Conservation (phyloP, 2,329 filamentous ascomycete genomes). For the Paramyrothecium sp. region DNA sequence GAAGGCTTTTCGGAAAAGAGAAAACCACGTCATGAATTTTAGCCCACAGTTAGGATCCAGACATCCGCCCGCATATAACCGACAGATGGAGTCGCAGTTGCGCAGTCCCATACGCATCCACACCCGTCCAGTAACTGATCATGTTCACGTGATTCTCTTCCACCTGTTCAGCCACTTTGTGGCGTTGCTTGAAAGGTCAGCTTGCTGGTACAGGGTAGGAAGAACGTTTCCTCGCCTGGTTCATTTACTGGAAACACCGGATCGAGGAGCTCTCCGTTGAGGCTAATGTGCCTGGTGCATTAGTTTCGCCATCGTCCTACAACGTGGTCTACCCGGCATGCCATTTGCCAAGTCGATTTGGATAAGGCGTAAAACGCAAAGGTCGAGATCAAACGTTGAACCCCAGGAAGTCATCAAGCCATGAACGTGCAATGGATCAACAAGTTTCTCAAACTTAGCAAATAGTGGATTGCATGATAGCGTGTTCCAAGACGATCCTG, state of each 20-base stretch:
- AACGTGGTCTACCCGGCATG: too few relatives aligned
- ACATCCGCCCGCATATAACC: not conserved
- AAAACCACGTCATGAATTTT: constrained; percentile 21
- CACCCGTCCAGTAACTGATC: not conserved
- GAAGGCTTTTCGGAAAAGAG: constrained; percentile 21
- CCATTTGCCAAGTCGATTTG: too few relatives aligned
- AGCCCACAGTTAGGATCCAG: not conserved
- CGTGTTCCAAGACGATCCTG: not conserved
- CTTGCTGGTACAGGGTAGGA: not conserved
- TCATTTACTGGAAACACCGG: not conserved
- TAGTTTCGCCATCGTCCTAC: too few relatives aligned
- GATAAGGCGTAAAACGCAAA: too few relatives aligned
- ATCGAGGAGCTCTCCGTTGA: too few relatives aligned
- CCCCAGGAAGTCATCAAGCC: too few relatives aligned
- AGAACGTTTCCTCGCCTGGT: too few relatives aligned
- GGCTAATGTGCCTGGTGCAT: too few relatives aligned
- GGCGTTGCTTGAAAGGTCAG: not conserved
- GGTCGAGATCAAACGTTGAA: too few relatives aligned
- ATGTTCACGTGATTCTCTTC: not conserved
- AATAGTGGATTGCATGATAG: not conserved
- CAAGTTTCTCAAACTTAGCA: too few relatives aligned
- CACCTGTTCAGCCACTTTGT: not conserved
- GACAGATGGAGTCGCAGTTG: not conserved
- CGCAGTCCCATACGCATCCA: not conserved
- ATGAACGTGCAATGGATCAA: too few relatives aligned